Evolutionary conservation across 129 eudicot species (phyloP), one percentile per base, ranked within the genome.

Genomic region (Sambucus nigra): DNA sequence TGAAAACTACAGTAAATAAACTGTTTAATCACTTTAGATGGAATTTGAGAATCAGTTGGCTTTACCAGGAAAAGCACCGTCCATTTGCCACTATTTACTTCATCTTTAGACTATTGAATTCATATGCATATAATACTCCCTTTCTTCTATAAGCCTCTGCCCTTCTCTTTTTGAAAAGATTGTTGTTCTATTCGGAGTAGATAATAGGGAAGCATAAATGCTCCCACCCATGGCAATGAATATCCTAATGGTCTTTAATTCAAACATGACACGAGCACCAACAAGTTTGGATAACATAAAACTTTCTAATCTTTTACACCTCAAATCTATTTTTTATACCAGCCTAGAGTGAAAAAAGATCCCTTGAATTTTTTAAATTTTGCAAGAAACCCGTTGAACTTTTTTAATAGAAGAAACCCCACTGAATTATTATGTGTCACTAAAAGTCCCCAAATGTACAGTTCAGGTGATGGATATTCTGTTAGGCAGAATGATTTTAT

Each of bases 151-250:
- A 24, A 70, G 58, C 64, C 55, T 38, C 32, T 55, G 38, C 65
- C 60, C 72, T 60, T 57, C 48, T 35, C 29, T 64, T 64, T 69
- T 58, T 41, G 28, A 16, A 35, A 61, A 47, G 59, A 27, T 69
- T 69, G 64, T 61, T 60, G 60, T 44, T 53, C 47, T 57, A 51
- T 60, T 55, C n/a, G 49, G 61, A 42, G 19, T 40, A 42, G 3
- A 59, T n/a, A n/a, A n/a, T n/a, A n/a, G n/a, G 68, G 66, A 62
- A 63, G 81, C 78, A 76, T 76, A 65, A 62, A 76, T 80, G 47
- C 83, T 72, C 68, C 69, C 70, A 54, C 55, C 72, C 60, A 71
- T n/a, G 64, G 51, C 65, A 69, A 53, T 59, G 70, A 67, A 74
- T 49, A 74, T 79, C 65, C 65, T 70, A 40, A 25, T 22, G 35